Percentiles rank a stretch among this genome's conserved stretches.
Evolutionary conservation across 2,329 filamentous ascomycete genomes (phyloP).

Genomic region (Calonectria henricotiae): DNA sequence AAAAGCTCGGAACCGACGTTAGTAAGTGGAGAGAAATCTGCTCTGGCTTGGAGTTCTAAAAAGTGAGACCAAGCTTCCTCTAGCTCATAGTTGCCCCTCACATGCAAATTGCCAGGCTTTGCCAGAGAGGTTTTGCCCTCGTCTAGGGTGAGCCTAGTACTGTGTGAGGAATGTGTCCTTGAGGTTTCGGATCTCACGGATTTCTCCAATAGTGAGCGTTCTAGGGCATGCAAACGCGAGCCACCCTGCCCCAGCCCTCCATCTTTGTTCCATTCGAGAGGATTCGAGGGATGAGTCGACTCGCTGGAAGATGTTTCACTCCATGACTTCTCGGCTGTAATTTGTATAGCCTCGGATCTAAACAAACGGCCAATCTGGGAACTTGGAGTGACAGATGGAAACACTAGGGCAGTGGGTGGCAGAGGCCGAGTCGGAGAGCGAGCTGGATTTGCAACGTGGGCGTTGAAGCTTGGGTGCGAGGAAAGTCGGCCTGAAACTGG

Average conservation of each 20-base stretch:
- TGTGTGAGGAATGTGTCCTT: slow-evolving; percentile 13
- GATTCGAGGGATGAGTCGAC: slow-evolving; percentile 21
- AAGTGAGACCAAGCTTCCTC: slow-evolving; percentile 54
- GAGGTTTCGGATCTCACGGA: background rate
- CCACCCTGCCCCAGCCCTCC: slow-evolving; percentile 42
- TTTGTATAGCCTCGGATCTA: slow-evolving; percentile 33
- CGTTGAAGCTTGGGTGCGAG: slow-evolving; percentile 34
- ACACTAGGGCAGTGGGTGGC: slow-evolving; percentile 41
- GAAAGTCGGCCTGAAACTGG: slow-evolving; percentile 41
- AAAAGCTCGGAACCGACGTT: slow-evolving; percentile 48
- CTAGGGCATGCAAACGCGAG: background rate
- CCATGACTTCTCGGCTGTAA: slow-evolving; percentile 27
- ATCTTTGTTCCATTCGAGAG: slow-evolving; percentile 44
- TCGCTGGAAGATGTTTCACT: slow-evolving; percentile 25
- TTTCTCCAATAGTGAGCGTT: background rate
- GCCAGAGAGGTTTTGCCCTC: slow-evolving; percentile 42
- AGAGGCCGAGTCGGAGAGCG: slow-evolving; percentile 33
- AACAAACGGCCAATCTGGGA: slow-evolving; percentile 27
- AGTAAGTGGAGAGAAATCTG: slow-evolving; percentile 45
- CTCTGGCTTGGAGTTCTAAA: slow-evolving; percentile 44
- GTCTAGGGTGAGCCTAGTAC: slow-evolving; percentile 20
- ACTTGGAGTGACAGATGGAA: slow-evolving; percentile 31
- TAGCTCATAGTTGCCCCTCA: slow-evolving; percentile 44
- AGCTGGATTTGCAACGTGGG: slow-evolving; percentile 24
- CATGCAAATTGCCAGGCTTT: slow-evolving; percentile 43